Evolutionary conservation across 2,329 filamentous ascomycete species (phyloP), one percentile per base, ranked within the genome.

Genomic region (Nigrospora osmanthi): DNA sequence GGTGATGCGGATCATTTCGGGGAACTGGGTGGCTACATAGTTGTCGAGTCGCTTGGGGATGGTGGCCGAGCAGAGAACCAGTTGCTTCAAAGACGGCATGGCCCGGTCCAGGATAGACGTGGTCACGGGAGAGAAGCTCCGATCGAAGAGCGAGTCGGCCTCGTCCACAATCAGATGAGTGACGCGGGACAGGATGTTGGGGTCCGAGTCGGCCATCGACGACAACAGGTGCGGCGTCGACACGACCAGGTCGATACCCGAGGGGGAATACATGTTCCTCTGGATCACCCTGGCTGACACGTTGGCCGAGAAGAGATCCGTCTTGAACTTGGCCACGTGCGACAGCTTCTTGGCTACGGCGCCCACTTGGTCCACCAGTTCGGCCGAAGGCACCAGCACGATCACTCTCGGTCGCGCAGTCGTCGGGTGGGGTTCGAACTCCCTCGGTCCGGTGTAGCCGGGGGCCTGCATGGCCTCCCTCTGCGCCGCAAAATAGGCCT

Each of bases 11-110:
- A 75, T 72, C 68, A 95, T 89, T 54, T 87, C 75, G 0, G 93
- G 91, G 63, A 90, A 96, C 51, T 83, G 83, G 49, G 81, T 79
- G 43, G 80, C 79, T n/a, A 98, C 76, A 62, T 86, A 89, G 52
- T 79, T 83, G 69, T 98, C 93, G 15, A 98, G 78, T 54, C 87
- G 87, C 52, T 85, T 81, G 2, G 94, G 93, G 49, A 98, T 97
- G 6, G 93, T 98, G 42, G 93, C 93, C 4, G 91, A 97, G 71
- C 93, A 98, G 52, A 97, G 80, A 39, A 98, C 76, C 19, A 98
- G 75, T 61, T 95, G 87, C 58, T 88, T 80, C 39, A 97, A 69
- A 1, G 89, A 93, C 0, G 91, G 89, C 7, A 81, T 76, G 2
- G 85, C 80, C 47, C 86, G 85, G 58, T 95, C 87, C 51, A 98